Evolutionary conservation across 192 early-diverging fungal species (phyloP), one percentile per base, ranked within the genome.

Genomic region (Geranomyces michiganensis): DNA sequence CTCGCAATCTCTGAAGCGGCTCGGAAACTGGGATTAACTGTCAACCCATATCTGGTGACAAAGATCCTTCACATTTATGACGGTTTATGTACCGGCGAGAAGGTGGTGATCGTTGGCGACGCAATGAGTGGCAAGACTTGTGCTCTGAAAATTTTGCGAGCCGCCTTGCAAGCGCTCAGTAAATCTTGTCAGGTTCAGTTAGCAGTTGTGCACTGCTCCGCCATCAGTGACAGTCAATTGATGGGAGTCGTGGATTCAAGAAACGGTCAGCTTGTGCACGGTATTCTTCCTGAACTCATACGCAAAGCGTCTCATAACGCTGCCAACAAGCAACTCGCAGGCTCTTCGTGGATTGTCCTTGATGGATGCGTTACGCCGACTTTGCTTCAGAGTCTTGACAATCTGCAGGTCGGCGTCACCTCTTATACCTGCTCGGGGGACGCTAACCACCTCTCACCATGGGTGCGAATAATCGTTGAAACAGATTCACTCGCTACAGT

Each of bases 81-180:
- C 21, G 14, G 29, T 13, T 56, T 75, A 8, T 60, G 58, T 29
- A 13, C 10, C 6, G 13, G 15, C 12, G n/a, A 31, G 9, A 71
- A 14, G 15, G 44, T 72, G 9, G 53, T 76, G 31, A 36, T 76
- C 9, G 26, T 56, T 13, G 74, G 74, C 15, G 69, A 72, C 19
- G 14, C 70, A 5, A 63, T 71, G 70, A 17, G 55, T 45, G 74
- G 74, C 13, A 75, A 75, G 46, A 41, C 41, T 21, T 45, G 64
- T 0, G 17, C 24, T 9, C 15, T 58, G 4, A 8, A 41, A 5
- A 22, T 73, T 12, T 13, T 44, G 33, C n/a, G 53, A 33, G 43
- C 17, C 21, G 64, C 71, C 27, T 21, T 67, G 22, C 21, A 51
- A 13, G 15, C 27, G 0, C 31, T 61, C 10, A 19, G 61, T 27